Base-by-base conservation (phyloP, 2,329 filamentous ascomycete species). In the Penicillium digitatum region DNA sequence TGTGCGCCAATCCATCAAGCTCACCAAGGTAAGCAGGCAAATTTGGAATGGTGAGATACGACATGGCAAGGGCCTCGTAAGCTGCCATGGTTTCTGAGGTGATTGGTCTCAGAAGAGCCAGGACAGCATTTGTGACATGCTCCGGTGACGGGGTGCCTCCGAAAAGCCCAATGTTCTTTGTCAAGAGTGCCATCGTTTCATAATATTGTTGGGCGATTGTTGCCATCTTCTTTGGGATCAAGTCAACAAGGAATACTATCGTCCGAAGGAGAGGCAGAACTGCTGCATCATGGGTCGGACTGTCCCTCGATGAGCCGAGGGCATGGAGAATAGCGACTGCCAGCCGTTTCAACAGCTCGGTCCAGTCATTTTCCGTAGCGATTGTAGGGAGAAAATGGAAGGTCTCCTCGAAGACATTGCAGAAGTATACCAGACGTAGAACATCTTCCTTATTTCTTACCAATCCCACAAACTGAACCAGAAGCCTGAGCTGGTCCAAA, bases 391-490 rank as follows among this genome's bases (percentile, higher is more conserved):
- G 65, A 38, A 69, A 66, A 39, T 69, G 66, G 49, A 75, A 60
- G 3, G 74, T 77, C 54, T 66, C 66, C 52, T 74, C 68, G 34
- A 79, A 73, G 14, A 72, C 72, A 56, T 69, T 66, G 18, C 71
- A 73, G 59, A 79, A 78, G 55, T 75, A 76, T n/a, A 72, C 64
- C 45, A 79, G 62, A n/a, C 77, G 72, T 35, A 67, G 57, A 18
- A 72, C 61, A 58, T 78, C 76, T 46, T 68, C 67, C 26, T 65
- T 64, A 39, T 74, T 70, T 48, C 66, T 79, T 24, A 50, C 37
- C 12, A 87, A 70, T 48, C 82, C 79, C 56, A 89, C 81, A 59
- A 87, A 87, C 63, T 88, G 84, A 14, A 87, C 81, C 27, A 90
- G 73, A 27, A 89, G 78, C 79, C 85, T 87, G 37, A 90, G 70